Evolutionary conservation across 108 stramenopile genomes (phyloP).

Genomic region (Cyclotella cryptica): DNA sequence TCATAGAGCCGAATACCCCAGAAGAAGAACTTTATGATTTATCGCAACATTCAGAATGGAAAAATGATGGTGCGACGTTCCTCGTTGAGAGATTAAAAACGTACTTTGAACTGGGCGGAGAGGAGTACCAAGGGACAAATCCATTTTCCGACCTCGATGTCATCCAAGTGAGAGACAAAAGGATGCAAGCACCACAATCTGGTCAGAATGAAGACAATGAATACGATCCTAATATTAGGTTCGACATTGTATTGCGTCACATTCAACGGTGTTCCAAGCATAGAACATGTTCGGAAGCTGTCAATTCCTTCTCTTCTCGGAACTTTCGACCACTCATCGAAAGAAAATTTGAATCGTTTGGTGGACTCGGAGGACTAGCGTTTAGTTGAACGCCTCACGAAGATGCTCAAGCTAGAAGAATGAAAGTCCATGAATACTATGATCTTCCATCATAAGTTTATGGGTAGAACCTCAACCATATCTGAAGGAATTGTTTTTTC

Average conservation of each 20-base stretch:
- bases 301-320: background rate
- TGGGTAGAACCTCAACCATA: too few relatives aligned
- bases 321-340: background rate
- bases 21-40: background rate
- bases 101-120: conserved; percentile 28
- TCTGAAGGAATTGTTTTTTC: too few relatives aligned
- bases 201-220: background rate
- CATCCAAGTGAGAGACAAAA: background rate
- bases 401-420: too few relatives aligned
- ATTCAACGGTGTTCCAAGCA: background rate
- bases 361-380: background rate
- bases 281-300: background rate
- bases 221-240: background rate
- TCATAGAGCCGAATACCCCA: background rate
- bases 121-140: conserved; percentile 1
- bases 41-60: background rate
- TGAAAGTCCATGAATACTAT: too few relatives aligned
- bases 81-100: conserved; percentile 10
- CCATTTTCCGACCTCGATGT: background rate
- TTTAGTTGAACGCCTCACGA: background rate
- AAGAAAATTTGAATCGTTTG: background rate
- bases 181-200: background rate
- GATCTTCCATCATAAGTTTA: too few relatives aligned
- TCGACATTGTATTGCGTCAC: background rate
- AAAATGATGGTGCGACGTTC: conserved; percentile 1